phyloP scores from a whole-genome alignment of 1,284 basidiomycete species.

The Microbotryum scabiosae region DNA sequence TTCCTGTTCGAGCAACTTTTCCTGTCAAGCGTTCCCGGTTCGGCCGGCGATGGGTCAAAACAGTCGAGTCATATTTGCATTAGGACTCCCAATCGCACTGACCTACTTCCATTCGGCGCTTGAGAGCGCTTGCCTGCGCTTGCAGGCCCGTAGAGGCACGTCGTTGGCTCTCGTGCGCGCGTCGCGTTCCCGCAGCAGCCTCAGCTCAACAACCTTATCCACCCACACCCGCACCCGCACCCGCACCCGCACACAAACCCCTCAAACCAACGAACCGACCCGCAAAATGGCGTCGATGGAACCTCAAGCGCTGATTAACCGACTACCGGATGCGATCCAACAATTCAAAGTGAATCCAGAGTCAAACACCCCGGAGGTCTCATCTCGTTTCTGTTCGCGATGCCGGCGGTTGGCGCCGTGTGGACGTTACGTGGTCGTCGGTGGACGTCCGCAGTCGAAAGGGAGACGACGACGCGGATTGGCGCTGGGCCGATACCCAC shows the following conservation, averaged over 20 bases:
- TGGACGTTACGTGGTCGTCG: background rate
- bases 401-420: background rate
- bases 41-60: no score
- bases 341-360: slow-evolving; percentile 1
- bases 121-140: background rate
- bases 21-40: no score
- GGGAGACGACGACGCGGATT: no score
- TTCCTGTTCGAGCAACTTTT: no score
- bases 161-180: background rate
- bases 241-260: background rate
- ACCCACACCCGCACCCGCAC: background rate
- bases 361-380: background rate
- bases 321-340: slow-evolving; percentile 1
- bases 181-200: background rate
- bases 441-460: no score
- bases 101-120: no score
- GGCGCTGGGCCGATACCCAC: no score
- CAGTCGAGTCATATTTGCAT: no score
- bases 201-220: background rate
- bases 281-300: slow-evolving; percentile 1
- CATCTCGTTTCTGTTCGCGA: background rate
- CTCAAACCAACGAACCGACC: background rate
- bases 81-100: no score
- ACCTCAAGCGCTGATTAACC: slow-evolving; percentile 4
- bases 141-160: no score